Base-by-base conservation (phyloP, 352 stramenopile genomes). In the Phytopythium ostracodes region DNA sequence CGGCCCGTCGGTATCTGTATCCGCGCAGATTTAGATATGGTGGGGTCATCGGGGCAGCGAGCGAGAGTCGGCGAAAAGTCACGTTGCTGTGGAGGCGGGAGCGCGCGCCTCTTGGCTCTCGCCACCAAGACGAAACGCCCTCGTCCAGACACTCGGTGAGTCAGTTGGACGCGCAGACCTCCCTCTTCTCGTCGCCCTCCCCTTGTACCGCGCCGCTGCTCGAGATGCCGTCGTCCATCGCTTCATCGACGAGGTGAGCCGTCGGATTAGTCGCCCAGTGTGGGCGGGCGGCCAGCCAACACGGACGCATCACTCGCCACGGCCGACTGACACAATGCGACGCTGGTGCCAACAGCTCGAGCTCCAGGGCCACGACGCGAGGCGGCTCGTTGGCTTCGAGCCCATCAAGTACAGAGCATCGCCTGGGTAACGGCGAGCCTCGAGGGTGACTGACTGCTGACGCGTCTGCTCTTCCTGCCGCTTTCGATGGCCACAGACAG, bases 151-250 rank as follows among this genome's bases (percentile, higher is more conserved):
- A 17, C 17, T 44, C 17, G n/a, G 42, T 25, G n/a, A 25, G 20
- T 25, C 42, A 11, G 25, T 10, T 20, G 42, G 14, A 9, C n/a
- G 42, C 18, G 42, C 42, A 49, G 18, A 15, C 42, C 22, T 24
- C 42, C 2, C 14, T 5, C 33, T 49, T 11, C 42, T 10, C 14
- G 33, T 14, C 33, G 3, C 33, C 10, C 33, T 5, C 33, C 14
- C 7, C 33, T 12, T 10, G 10, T 1, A 3, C 8, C 18, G 4
- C 47, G 4, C 4, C 24, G 8, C 31, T 10, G 31, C 0, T 9
- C 20, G 53, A 46, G 53, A 59, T 59, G 53, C 35, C 53, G 33
- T 31, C 50, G 50, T 42, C 53, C 10, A 20, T 24, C n/a, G 53
- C 35, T 24, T 24, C 53, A 7, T 50, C 42, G n/a, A 14, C 47